Percentiles rank a stretch among this genome's conserved stretches.
Conservation (phyloP, 441 rosid genomes). For the Flueggea neowawraea region DNA sequence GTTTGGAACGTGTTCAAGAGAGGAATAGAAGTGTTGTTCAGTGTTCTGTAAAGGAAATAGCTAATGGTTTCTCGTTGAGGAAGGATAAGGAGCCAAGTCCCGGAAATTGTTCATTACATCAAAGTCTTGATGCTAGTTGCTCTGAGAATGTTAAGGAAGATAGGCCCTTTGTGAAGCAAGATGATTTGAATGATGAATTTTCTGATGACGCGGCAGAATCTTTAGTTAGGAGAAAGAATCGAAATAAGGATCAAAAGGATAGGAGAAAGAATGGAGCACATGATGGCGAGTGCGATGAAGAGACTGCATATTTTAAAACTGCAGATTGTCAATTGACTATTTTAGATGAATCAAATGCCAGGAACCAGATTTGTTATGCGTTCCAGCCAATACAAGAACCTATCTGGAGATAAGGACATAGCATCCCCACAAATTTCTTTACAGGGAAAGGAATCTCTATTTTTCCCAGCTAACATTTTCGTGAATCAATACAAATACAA, state of each 20-base stretch:
- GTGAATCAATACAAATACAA: constrained; percentile 1
- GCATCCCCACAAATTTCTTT: constrained; percentile 1
- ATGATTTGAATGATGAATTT: too few species aligned
- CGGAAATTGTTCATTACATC: constrained; percentile 8
- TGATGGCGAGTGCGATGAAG: constrained; percentile 12
- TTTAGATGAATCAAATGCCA: not conserved
- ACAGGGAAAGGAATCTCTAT: not conserved
- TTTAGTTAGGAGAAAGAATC: not conserved
- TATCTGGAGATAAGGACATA: constrained; percentile 45
- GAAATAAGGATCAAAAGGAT: constrained; percentile 4
- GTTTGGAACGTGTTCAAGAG: constrained; percentile 11
- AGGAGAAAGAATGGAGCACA: not conserved
- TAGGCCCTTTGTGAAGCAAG: constrained; percentile 1
- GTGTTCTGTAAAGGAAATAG: constrained; percentile 3
- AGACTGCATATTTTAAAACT: constrained; percentile 15
- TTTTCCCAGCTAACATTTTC: not conserved
- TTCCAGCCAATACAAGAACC: constrained; percentile 5
- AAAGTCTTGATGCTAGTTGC: constrained; percentile 16
- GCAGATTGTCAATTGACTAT: constrained; percentile 1
- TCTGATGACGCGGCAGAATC: too few species aligned
- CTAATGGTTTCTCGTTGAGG: constrained; percentile 1
- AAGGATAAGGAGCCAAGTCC: constrained; percentile 5
- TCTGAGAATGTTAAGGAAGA: constrained; percentile 12
- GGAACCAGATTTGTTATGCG: not conserved
- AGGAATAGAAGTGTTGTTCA: constrained; percentile 17